Evolutionary conservation across 129 eudicot species (phyloP), one percentile per base, ranked within the genome.

Genomic region (Centella asiatica): DNA sequence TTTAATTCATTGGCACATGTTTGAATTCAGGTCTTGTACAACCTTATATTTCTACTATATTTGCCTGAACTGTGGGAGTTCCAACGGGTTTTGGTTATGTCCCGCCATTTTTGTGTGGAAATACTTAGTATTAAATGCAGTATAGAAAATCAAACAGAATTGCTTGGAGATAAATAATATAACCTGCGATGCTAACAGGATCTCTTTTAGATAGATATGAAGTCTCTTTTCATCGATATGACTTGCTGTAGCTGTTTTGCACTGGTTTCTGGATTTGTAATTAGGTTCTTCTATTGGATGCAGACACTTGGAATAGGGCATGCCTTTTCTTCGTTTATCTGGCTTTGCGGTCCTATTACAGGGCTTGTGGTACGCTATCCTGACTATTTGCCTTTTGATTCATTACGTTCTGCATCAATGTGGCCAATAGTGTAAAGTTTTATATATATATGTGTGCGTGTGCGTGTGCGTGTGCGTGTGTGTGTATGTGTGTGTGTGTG

Each of bases 251-350:
- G 62, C 55, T 42, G 63, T 24, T 48, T 5, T 22, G 24, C 28
- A 57, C 29, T 60, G 44, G 53, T 42, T 50, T 1, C 14, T 34
- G 28, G 27, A 6, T 62, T 20, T 34, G 18, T 62, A 42, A 20
- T 22, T 27, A 6, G 18, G 59, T 40, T 53, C 25, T 56, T 51
- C 26, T 64, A 44, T 64, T 34, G 49, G 64, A 15, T 80, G 78
- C 96, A 87, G 99, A 92, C 99, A 60, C 96, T 92, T 69, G 99
- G 99, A 55, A 84, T 92, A 55, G 90, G 81, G 57, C 99, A 92
- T 78, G 96, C 87, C 14, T 92, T 87, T 69, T 82, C 99, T n/a
- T 92, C 99, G 13, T 92, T 92, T 74, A 87, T 92, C 64, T 92
- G 99, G 96, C 95, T 92, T 19, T 87, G 99, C 70, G 96, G 99